phyloP scores from a whole-genome alignment of 495 filamentous ascomycete species.

The Sordaria brevicollis region DNA sequence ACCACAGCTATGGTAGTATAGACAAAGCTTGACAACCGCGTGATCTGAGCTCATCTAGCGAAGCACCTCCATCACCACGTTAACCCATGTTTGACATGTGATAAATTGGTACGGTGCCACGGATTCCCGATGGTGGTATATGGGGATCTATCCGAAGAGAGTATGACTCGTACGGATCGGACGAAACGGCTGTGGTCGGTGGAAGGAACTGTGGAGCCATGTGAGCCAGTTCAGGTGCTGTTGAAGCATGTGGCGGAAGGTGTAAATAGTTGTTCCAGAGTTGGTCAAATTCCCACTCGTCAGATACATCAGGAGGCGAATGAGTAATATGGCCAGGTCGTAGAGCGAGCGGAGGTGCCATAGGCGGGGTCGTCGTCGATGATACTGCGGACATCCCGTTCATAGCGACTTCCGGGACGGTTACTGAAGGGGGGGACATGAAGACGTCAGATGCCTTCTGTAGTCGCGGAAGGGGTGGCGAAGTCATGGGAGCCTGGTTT shows the following conservation, averaged over 20 bases:
- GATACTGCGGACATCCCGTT: constrained; percentile 9
- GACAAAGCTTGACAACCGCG: background rate
- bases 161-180: constrained; percentile 15
- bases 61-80: background rate
- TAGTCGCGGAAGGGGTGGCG: constrained; percentile 7
- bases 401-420: constrained; percentile 6
- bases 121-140: constrained; percentile 2
- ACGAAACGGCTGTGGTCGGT: background rate
- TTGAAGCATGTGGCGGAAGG: constrained; percentile 10
- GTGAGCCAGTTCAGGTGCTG: constrained; percentile 1
- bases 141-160: background rate
- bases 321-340: constrained; percentile 10
- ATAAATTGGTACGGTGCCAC: constrained; percentile 5
- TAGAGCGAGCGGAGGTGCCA: background rate
- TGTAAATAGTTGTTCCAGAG: constrained; percentile 40
- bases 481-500: constrained; percentile 11
- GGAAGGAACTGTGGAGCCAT: constrained; percentile 16
- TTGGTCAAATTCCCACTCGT: constrained; percentile 46
- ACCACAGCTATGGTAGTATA: background rate
- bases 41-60: background rate
- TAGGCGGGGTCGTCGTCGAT: background rate
- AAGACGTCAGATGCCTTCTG: constrained; percentile 9
- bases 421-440: constrained; percentile 2
- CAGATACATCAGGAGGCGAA: constrained; percentile 21
- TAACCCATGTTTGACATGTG: constrained; percentile 8